Evolutionary conservation across 805 yeast species (phyloP), one percentile per base, ranked within the genome.

Genomic region (Pichia membranifaciens): DNA sequence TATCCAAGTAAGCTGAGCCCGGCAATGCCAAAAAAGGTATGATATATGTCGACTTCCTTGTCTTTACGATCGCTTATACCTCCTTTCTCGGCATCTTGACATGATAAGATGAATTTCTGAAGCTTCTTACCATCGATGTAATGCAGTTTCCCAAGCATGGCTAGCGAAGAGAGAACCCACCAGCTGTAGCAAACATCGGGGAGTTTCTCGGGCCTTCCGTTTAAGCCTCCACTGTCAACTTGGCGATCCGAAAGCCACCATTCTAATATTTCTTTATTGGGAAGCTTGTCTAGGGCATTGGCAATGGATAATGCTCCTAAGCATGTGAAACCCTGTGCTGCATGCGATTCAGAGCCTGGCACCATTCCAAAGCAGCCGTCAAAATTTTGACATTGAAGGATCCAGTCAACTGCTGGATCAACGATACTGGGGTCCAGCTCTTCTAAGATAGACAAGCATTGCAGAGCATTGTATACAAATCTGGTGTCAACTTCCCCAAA

Each of bases 161-260:
- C 75, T 48, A 90, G 66, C 2, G 88, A 75, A 2, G 95, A 83
- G 20, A 89, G 63, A 9, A 89, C 95, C 99, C 99, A 93, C 96
- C 97, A 93, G 56, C 93, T 82, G 62, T 93, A 93, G 62, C 99
- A 93, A n/a, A 87, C 96, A 65, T 93, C 99, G 0, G 98, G 96
- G 17, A 88, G 68, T 62, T 93, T 93, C 50, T 93, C 96, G 0
- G 98, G 96, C 43, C 99, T 75, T 0, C 99, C 99, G 60, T 93
- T 93, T 47, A 93, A 72, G 0, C 99, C 99, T 5, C 99, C 99
- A 25, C 75, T 75, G 5, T 77, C 73, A 8, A 87, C 76, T 64
- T 93, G 99, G 49, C 99, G 71, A 60, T 93, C 98, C 57, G 91
- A 76, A 17, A 93, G 71, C 98, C 99, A 93, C 78, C 85, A 79